Base-by-base conservation (phyloP, 2,329 filamentous ascomycete species). In the Ophioceras dolichostomum region DNA sequence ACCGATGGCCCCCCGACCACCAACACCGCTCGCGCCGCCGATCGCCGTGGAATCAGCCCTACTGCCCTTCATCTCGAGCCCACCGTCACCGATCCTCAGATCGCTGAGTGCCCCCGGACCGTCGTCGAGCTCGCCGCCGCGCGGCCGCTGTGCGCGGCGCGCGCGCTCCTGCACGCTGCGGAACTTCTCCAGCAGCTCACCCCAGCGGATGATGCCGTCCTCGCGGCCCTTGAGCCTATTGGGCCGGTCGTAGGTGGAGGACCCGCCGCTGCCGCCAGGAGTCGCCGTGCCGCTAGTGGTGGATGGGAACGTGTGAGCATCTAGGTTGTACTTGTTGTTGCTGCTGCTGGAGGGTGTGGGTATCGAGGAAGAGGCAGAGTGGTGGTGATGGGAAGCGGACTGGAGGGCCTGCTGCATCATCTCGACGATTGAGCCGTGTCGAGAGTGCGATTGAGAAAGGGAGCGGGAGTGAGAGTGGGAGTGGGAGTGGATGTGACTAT, bases 181-280 rank as follows among this genome's bases (percentile, higher is more conserved):
- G 61, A 98, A 98, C 53, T 95, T 94, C 45, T 98, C 91, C 5
- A 98, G 70, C 26, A 98, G 68, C 49, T 98, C 91, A 3, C 73
- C 76, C 91, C 91, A 98, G 39, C 83, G 80, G 48, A 98, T 94
- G 24, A 76, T 79, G 38, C 75, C 76, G 39, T 95, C 88, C 45
- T 93, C 85, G 39, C 88, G 72, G 34, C 73, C 76, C 56, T 74
- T 95, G 69, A 95, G 68, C 42, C 87, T 71, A 47, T 83, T 89
- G 22, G 79, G 70, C 41, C 82, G 70, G 49, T 87, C 81, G 56
- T 80, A 85, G 45, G 63, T 70, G 40, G 76, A 68, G 33, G 59
- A 62, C 30, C 61, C 58, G 10, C 35, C 28, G 34, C 59, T 62
- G 30, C 61, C 58, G 16, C 35, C 28, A 10, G 72, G 57, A 38